Conservation (phyloP, 441 rosid genomes). For the Populus trichocarpa region DNA sequence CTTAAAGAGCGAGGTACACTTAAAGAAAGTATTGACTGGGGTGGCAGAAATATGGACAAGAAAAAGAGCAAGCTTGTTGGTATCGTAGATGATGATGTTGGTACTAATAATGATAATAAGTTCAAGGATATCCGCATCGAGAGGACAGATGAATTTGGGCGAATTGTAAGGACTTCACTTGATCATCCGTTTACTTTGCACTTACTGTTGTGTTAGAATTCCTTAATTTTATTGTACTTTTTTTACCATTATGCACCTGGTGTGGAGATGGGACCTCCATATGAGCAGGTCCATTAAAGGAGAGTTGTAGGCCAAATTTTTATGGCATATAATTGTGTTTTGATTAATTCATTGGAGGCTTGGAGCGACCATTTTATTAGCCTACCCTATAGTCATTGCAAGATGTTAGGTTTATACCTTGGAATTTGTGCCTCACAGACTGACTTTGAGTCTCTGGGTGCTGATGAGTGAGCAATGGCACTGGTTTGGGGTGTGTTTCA, state of each 20-base stretch:
- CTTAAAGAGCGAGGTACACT: conserved; percentile 92
- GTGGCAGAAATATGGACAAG: conserved; percentile 99
- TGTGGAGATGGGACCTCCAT: background rate
- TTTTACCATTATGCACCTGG: background rate
- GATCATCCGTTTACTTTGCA: conserved; percentile 10
- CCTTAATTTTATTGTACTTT: background rate
- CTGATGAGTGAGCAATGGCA: background rate
- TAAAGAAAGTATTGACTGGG: conserved; percentile 90
- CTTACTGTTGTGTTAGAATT: background rate
- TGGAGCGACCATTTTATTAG: background rate
- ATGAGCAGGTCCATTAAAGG: background rate
- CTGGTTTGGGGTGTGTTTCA: background rate
- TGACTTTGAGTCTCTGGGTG: background rate
- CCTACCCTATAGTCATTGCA: background rate
- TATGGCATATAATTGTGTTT: too few species aligned
- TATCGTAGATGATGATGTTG: conserved; percentile 46
- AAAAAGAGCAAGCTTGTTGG: conserved; percentile 98
- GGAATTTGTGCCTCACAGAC: background rate
- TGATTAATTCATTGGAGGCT: background rate
- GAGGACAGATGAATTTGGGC: conserved; percentile 94
- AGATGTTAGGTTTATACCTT: background rate
- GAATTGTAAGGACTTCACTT: conserved; percentile 68
- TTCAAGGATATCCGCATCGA: conserved; percentile 81
- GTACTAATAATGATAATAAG: conserved; percentile 49
- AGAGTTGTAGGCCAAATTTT: conserved; percentile 1